Conservation (phyloP, 1,284 basidiomycete species). For the Anthracocystis panici-leucophaei region DNA sequence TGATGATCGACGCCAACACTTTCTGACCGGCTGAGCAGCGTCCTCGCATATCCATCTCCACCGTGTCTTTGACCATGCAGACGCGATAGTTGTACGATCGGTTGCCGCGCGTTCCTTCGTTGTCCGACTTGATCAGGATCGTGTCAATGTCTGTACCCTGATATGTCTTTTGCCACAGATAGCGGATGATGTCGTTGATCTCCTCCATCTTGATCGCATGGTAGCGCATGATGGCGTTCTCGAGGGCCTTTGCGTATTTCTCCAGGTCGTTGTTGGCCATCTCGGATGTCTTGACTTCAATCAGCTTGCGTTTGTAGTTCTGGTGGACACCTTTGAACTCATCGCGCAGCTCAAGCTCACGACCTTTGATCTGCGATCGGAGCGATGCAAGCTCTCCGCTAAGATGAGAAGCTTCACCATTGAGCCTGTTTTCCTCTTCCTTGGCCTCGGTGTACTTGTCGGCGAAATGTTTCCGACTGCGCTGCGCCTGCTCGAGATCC, state of each 20-base stretch:
- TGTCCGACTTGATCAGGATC: constrained; percentile 93
- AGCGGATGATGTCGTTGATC: constrained; percentile 85
- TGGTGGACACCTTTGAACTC: constrained; percentile 90
- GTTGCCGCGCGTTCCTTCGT: constrained; percentile 77
- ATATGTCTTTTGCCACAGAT: constrained; percentile 96
- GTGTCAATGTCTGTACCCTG: constrained; percentile 99
- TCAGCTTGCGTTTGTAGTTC: constrained; percentile 87
- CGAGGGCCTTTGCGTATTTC: constrained; percentile 96
- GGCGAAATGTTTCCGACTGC: constrained; percentile 79
- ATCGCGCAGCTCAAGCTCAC: constrained; percentile 78
- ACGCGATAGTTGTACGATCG: constrained; percentile 97
- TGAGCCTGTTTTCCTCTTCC: constrained; percentile 78
- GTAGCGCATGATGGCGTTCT: constrained; percentile 95
- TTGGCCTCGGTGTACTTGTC: constrained; percentile 80
- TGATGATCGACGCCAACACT: constrained; percentile 98
- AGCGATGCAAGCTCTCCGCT: constrained; percentile 63
- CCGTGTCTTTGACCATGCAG: constrained; percentile 95
- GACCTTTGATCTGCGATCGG: constrained; percentile 69
- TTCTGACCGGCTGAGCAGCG: constrained; percentile 98
- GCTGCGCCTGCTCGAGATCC: constrained; percentile 56
- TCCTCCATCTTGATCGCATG: constrained; percentile 99
- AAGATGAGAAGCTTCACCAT: constrained; percentile 74
- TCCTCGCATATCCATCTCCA: constrained; percentile 99
- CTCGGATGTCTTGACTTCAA: constrained; percentile 82
- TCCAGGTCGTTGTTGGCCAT: constrained; percentile 75